Evolutionary conservation across 2,329 filamentous ascomycete species (phyloP).

Genomic region (Balansia obtecta): DNA sequence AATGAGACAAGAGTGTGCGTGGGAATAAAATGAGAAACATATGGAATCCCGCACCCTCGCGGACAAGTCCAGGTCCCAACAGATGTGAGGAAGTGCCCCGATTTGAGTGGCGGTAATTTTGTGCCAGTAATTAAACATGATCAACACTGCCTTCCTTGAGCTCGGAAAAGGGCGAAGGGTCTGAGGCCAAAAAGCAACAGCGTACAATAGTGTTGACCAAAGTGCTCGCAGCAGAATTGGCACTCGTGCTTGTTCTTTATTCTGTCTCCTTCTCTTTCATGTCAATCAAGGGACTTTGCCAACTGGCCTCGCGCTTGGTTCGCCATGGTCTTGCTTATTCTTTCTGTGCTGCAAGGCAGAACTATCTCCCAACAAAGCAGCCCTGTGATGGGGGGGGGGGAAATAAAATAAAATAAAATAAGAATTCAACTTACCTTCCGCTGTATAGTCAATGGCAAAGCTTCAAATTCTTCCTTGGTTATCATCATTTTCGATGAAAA

Average conservation of each 20-base stretch:
- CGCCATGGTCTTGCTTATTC: not conserved
- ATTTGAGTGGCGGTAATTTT: not conserved
- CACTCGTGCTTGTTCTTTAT: not conserved
- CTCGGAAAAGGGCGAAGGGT: not conserved
- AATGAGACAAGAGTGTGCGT: no score
- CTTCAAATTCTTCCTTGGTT: constrained; percentile 33
- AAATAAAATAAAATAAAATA: no score
- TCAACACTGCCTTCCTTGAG: not conserved
- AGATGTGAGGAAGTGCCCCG: no score
- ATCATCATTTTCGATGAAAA: constrained; percentile 18
- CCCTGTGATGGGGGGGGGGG: no score
- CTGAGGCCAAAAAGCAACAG: not conserved
- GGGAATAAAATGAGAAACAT: no score
- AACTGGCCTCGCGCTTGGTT: not conserved
- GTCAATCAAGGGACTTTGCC: not conserved
- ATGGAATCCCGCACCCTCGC: no score
- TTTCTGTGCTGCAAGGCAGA: no score
- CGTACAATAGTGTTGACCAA: not conserved
- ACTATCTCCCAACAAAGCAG: not conserved
- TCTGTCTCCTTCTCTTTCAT: not conserved
- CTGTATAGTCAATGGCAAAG: constrained; percentile 40
- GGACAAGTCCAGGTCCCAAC: no score
- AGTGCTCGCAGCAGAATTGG: not conserved
- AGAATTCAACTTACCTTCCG: constrained; percentile 37
- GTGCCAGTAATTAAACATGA: not conserved